Conservation (phyloP, 208 protist genomes). For the Crithidia brevicula region DNA sequence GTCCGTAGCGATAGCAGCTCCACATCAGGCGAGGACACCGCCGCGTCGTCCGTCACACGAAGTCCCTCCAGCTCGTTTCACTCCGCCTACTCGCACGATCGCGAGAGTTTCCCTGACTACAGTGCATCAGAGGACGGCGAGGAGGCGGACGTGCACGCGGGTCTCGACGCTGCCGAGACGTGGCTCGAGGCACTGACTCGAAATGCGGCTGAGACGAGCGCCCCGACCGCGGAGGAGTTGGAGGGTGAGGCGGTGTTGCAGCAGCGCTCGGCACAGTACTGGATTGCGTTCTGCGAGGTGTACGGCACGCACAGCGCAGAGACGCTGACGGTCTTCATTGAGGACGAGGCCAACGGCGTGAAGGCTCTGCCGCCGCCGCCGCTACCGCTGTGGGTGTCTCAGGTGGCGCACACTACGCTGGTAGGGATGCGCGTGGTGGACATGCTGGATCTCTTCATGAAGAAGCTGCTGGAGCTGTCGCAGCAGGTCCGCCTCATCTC, state of each 20-base stretch:
- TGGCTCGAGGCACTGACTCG: constrained; percentile 34
- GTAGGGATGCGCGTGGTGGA: constrained; percentile 50
- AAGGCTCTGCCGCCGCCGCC: constrained; percentile 59
- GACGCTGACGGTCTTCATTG: constrained; percentile 55
- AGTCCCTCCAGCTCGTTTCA: constrained; percentile 32
- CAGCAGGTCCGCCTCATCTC: constrained; percentile 49
- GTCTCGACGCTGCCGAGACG: constrained; percentile 37
- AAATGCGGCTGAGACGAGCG: constrained; percentile 9
- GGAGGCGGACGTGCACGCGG: background rate
- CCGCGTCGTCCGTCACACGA: constrained; percentile 3
- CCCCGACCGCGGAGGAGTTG: constrained; percentile 31
- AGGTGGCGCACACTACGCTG: constrained; percentile 42
- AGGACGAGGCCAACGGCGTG: constrained; percentile 46
- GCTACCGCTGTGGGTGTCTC: constrained; percentile 50
- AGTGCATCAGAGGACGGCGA: constrained; percentile 1
- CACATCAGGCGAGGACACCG: background rate
- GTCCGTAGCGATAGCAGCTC: background rate
- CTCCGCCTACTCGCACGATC: constrained; percentile 54
- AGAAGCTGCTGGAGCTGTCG: constrained; percentile 50
- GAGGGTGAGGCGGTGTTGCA: constrained; percentile 44
- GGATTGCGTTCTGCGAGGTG: constrained; percentile 75
- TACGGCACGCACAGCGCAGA: constrained; percentile 71
- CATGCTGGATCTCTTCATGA: constrained; percentile 55
- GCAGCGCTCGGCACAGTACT: constrained; percentile 63
- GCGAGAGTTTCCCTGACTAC: constrained; percentile 36